Evolutionary conservation across 768 basidiomycete genomes (phyloP).

Genomic region (Kwoniella pini): DNA sequence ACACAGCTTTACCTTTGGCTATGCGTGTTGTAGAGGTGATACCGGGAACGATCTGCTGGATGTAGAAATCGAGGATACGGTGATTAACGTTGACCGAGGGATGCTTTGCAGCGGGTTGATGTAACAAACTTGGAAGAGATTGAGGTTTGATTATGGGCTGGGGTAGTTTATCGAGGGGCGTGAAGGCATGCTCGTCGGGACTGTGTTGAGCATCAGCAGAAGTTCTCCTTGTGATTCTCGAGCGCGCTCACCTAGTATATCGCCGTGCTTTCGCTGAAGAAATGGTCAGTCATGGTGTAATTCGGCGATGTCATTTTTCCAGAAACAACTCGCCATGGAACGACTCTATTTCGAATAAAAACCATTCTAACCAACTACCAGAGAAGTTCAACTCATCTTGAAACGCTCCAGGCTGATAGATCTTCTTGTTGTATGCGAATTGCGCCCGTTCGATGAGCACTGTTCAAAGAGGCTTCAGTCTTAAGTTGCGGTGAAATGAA

Average conservation of each 20-base stretch:
- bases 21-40: constrained; percentile 61
- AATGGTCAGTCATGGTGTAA: no score
- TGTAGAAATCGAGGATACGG: constrained; percentile 86
- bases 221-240: no score
- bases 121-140: constrained; percentile 78
- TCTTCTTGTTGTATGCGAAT: constrained; percentile 87
- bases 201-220: constrained; percentile 56
- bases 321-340: constrained; percentile 75
- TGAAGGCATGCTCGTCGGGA: constrained; percentile 98
- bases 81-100: constrained; percentile 72
- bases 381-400: constrained; percentile 70
- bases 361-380: constrained; percentile 97
- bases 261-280: constrained; percentile 82
- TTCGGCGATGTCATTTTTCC: neutral
- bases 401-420: constrained; percentile 80
- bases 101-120: constrained; percentile 57
- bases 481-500: neutral
- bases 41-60: constrained; percentile 78
- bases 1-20: constrained; percentile 65
- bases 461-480: constrained; percentile 25
- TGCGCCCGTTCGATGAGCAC: constrained; percentile 94
- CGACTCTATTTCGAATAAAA: constrained; percentile 87
- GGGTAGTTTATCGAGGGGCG: constrained; percentile 67
- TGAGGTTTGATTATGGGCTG: constrained; percentile 62
- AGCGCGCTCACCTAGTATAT: constrained; percentile 73